phyloP scores from a whole-genome alignment of 164 flowering plant species.

The Chimonanthus praecox region DNA sequence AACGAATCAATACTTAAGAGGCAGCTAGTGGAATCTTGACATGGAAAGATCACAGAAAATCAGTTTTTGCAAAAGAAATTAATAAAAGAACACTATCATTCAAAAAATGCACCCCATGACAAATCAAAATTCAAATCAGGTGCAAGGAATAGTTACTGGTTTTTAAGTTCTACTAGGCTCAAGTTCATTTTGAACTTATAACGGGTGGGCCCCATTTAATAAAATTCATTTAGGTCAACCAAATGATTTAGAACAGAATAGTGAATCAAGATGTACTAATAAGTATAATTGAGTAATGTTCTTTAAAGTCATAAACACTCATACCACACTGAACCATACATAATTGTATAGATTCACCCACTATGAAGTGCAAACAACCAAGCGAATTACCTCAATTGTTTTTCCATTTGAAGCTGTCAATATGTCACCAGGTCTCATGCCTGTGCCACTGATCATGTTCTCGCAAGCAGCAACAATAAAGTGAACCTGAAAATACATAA shows the following conservation, averaged over 20 bases:
- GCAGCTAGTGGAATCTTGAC: background rate
- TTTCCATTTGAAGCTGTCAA: conserved; percentile 92
- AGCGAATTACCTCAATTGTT: conserved; percentile 69
- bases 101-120: background rate
- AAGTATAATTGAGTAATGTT: background rate
- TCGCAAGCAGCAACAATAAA: conserved; percentile 94
- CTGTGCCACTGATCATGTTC: conserved; percentile 96
- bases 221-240: background rate
- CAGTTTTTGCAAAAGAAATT: background rate
- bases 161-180: background rate
- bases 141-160: background rate
- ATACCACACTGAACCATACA: too few relatives aligned
- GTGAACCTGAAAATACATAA: conserved; percentile 42
- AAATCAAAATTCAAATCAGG: background rate
- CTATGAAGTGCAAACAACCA: background rate
- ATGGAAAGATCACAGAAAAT: background rate
- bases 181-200: too few relatives aligned
- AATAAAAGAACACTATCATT: background rate
- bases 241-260: too few relatives aligned
- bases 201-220: background rate
- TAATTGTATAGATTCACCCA: too few relatives aligned
- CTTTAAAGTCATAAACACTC: background rate
- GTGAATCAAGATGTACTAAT: too few relatives aligned
- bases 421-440: conserved; percentile 94
- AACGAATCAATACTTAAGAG: background rate